Base-by-base conservation (phyloP, 2,329 filamentous ascomycete species). In the Bimuria novae-zelandiae region DNA sequence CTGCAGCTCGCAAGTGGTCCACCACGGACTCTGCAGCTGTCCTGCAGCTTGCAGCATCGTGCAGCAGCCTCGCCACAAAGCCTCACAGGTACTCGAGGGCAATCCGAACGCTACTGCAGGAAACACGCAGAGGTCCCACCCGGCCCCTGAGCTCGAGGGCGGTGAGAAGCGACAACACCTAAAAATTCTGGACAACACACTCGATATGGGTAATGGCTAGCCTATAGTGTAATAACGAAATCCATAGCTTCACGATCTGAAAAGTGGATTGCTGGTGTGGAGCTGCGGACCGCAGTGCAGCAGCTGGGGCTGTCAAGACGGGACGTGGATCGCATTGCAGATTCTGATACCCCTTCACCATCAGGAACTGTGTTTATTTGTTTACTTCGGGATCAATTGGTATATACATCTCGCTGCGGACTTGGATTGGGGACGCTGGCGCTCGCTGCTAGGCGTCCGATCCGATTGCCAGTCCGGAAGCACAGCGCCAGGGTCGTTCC, bases 41-140 rank as follows among this genome's bases (percentile, higher is more conserved):
- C 42, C 69, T 62, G 59, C 64, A 63, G 45, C 52, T 14, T 64
- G 67, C 65, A 64, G 63, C 54, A 56, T 51, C 47, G 50, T 61
- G 57, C 60, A 59, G 51, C 27, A 29, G 3, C 21, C 32, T 37
- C 33, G 44, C 36, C 36, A 37, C 48, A 51, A 27, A 35, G 29
- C 23, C 37, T 33, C 29, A 30, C 56, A 65, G 62, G 61, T 53
- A 59, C 60, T 64, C 56, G 60, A 47, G 44, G 40, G 41, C 47
- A 33, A 55, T 49, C 57, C 52, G 52, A 48, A 50, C 54, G 52
- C 67, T 69, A 69, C 64, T 71, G 68, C 67, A 70, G 61, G 61
- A 56, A 61, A 60, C 59, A 27, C 59, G 52, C 56, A 52, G 55
- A 52, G 49, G 55, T 63, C 57, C 53, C 66, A 64, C 67, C 67